These are phyloP conservation scores for Azolla pinnata DNA, from an alignment of 75 land plant species.

Conservation along the genomic window DNA sequence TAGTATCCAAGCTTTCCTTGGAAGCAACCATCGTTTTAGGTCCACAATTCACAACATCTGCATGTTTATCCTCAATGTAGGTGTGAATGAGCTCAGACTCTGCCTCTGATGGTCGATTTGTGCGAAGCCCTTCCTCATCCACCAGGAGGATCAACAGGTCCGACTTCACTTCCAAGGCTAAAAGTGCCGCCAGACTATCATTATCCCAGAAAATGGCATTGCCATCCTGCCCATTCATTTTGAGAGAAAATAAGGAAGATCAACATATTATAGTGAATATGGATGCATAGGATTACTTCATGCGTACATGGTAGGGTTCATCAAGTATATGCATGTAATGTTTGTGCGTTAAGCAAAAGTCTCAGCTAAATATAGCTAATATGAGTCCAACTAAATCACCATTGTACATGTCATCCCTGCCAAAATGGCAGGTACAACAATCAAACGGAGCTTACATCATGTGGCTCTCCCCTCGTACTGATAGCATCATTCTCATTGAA, in stretches of 20 bases:
- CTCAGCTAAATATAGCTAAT: too few relatives aligned
- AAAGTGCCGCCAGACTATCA: conserved; percentile 11
- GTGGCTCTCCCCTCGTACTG: conserved; percentile 16
- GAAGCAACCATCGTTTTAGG: conserved; percentile 20
- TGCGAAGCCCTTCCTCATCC: conserved; percentile 7
- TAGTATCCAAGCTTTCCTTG: conserved; percentile 29
- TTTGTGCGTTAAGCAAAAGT: too few relatives aligned
- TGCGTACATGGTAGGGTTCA: too few relatives aligned
- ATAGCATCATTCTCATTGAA: conserved; percentile 36
- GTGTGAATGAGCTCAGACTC: conserved; percentile 26
- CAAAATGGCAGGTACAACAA: too few relatives aligned
- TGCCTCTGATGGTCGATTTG: conserved; percentile 24
- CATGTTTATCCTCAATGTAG: conserved; percentile 24
- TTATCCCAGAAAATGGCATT: conserved; percentile 8
- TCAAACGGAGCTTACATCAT: conserved; percentile 16
- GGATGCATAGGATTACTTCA: too few relatives aligned
- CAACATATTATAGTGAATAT: too few relatives aligned
- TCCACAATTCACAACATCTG: conserved; percentile 23
- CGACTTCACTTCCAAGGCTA: conserved; percentile 10
- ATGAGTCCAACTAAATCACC: too few relatives aligned
- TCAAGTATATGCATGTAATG: too few relatives aligned
- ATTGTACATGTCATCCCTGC: too few relatives aligned
- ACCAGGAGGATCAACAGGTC: conserved; percentile 7
- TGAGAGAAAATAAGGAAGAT: too few relatives aligned
- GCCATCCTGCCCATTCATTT: too few relatives aligned